A percentile compares a stretch with the other conserved stretches of the same genome.
Evolutionary conservation across 495 filamentous ascomycete species (phyloP).

Genomic region (Haplographium delicatum): DNA sequence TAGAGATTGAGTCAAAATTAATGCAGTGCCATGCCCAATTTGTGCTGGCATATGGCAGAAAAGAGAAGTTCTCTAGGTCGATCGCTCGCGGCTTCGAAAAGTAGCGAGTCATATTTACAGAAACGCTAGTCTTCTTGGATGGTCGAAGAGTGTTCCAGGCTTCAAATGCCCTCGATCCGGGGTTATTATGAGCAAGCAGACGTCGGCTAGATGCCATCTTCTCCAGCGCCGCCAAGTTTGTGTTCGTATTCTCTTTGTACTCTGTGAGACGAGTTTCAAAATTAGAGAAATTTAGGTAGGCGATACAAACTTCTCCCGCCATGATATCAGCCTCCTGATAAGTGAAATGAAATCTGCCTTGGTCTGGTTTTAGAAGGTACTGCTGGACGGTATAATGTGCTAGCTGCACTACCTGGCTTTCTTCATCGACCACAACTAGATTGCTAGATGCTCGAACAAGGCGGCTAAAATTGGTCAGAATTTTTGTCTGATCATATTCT

Average conservation of each 20-base stretch:
- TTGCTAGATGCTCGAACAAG: constrained; percentile 29
- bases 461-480: constrained; percentile 25
- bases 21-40: constrained; percentile 12
- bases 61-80: background rate
- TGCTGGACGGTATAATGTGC: constrained; percentile 33
- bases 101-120: background rate
- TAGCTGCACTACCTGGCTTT: constrained; percentile 28
- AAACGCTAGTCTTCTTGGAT: background rate
- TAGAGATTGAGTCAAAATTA: background rate
- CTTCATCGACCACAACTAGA: constrained; percentile 33
- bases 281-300: constrained; percentile 33
- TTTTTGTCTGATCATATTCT: constrained; percentile 7
- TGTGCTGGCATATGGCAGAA: background rate
- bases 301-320: constrained; percentile 30
- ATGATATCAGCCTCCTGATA: constrained; percentile 7
- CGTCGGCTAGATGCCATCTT: background rate
- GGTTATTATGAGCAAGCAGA: background rate
- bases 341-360: constrained; percentile 13
- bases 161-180: background rate
- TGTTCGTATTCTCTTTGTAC: background rate
- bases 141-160: background rate
- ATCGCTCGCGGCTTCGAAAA: too few relatives aligned
- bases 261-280: constrained; percentile 23
- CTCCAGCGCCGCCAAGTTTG: background rate
- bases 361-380: constrained; percentile 14